Percentiles rank a stretch among this genome's conserved stretches.
phyloP scores from a whole-genome alignment of 371 early-diverging fungal species.

The Gilbertella persicaria region DNA sequence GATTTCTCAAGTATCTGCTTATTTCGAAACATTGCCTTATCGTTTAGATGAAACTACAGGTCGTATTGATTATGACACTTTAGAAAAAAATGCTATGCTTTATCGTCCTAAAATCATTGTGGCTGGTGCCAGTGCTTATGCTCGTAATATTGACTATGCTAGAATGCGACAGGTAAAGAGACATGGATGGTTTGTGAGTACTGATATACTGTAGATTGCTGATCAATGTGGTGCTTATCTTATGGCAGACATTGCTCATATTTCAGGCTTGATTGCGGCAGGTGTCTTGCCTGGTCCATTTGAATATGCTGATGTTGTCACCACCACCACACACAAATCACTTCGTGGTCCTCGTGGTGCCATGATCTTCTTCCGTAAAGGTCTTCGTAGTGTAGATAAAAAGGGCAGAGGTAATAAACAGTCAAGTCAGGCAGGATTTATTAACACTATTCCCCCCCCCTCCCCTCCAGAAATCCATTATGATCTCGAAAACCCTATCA shows the following conservation, averaged over 20 bases:
- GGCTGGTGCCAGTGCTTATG: slow-evolving; percentile 98
- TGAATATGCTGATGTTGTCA: slow-evolving; percentile 96
- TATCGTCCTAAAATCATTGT: slow-evolving; percentile 98
- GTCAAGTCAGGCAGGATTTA: background rate
- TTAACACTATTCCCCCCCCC: background rate
- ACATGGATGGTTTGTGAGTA: too few relatives aligned
- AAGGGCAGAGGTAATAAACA: slow-evolving; percentile 69
- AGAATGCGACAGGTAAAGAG: slow-evolving; percentile 77
- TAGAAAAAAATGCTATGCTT: slow-evolving; percentile 82
- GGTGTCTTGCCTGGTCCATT: slow-evolving; percentile 90
- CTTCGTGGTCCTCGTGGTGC: slow-evolving; percentile 99
- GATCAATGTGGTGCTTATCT: slow-evolving; percentile 88
- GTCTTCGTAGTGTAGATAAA: slow-evolving; percentile 78
- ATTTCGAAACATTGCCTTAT: slow-evolving; percentile 99
- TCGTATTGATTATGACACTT: slow-evolving; percentile 92
- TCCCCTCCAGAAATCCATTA: slow-evolving; percentile 67
- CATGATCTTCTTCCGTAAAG: slow-evolving; percentile 98
- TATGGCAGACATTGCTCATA: slow-evolving; percentile 99
- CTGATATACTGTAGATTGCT: slow-evolving; percentile 88
- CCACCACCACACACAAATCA: slow-evolving; percentile 99
- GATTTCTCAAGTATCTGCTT: slow-evolving; percentile 96
- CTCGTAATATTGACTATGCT: slow-evolving; percentile 95
- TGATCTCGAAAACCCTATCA: slow-evolving; percentile 92
- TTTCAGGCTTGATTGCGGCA: slow-evolving; percentile 93
- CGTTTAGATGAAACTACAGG: slow-evolving; percentile 91